Evolutionary conservation across 2,329 filamentous ascomycete species (phyloP).

Genomic region (Fusarium torreyae): DNA sequence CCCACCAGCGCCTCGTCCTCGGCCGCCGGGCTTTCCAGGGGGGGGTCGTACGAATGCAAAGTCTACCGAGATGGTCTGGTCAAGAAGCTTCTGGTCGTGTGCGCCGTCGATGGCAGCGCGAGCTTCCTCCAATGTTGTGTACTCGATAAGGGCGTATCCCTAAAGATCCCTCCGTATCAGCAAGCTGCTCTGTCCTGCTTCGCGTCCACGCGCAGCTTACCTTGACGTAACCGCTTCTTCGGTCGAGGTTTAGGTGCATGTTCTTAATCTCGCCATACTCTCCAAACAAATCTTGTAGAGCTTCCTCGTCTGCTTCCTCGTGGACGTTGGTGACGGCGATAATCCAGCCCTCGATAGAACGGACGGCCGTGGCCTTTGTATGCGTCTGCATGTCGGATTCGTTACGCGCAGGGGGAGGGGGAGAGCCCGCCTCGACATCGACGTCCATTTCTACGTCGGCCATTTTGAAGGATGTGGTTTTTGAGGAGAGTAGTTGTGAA

Average conservation of each 20-base stretch:
- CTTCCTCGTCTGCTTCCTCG: conserved; percentile 88
- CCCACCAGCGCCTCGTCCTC: conserved; percentile 57
- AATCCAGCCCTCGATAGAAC: conserved; percentile 92
- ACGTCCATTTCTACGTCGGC: conserved; percentile 73
- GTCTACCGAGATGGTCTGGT: conserved; percentile 85
- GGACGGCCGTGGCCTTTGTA: conserved; percentile 82
- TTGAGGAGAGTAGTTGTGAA: not conserved
- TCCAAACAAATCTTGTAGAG: conserved; percentile 84
- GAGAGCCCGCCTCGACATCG: conserved; percentile 60
- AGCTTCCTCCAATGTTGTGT: conserved; percentile 83
- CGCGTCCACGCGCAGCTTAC: conserved; percentile 58
- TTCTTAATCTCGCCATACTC: conserved; percentile 92
- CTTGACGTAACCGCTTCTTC: conserved; percentile 89
- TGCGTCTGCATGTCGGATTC: conserved; percentile 79
- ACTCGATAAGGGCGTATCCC: conserved; percentile 91
- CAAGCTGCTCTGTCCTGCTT: not conserved
- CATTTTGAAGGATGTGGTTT: conserved; percentile 55
- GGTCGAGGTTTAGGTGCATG: conserved; percentile 85
- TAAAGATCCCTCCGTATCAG: conserved; percentile 53
- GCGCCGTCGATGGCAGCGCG: conserved; percentile 86
- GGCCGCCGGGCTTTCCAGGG: conserved; percentile 64
- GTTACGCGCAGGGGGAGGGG: conserved; percentile 62
- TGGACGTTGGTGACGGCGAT: conserved; percentile 89
- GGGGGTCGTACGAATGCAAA: conserved; percentile 89
- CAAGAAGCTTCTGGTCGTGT: conserved; percentile 82